Evolutionary conservation across 2,329 filamentous ascomycete species (phyloP).

Genomic region (Aspergillus uvarum): DNA sequence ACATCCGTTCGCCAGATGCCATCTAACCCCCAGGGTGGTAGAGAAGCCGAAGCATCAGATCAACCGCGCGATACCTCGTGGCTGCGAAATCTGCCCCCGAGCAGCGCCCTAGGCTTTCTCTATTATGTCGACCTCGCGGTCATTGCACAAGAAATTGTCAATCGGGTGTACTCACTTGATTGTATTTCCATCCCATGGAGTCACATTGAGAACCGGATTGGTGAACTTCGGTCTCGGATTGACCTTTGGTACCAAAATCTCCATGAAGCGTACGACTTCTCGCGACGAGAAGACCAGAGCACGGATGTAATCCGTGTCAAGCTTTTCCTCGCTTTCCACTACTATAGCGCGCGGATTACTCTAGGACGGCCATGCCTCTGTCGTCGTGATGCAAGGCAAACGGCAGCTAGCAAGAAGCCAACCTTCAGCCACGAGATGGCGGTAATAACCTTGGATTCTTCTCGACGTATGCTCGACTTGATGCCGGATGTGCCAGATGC

Average conservation of each 20-base stretch:
- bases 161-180: slow-evolving; percentile 44
- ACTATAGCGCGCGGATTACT: slow-evolving; percentile 46
- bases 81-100: slow-evolving; percentile 38
- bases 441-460: slow-evolving; percentile 40
- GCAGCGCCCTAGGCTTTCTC: slow-evolving; percentile 38
- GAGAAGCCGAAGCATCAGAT: slow-evolving; percentile 22
- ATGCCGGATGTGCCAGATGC: slow-evolving; percentile 46
- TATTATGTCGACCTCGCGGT: slow-evolving; percentile 42
- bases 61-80: slow-evolving; percentile 32
- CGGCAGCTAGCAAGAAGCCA: slow-evolving; percentile 20
- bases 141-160: slow-evolving; percentile 43
- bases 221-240: slow-evolving; percentile 37
- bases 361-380: slow-evolving; percentile 49
- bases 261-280: slow-evolving; percentile 40
- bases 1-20: slow-evolving; percentile 33
- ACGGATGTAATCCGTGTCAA: slow-evolving; percentile 38
- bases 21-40: slow-evolving; percentile 30
- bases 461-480: slow-evolving; percentile 39
- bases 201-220: slow-evolving; percentile 43
- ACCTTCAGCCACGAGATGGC: slow-evolving; percentile 44
- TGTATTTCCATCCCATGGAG: slow-evolving; percentile 41
- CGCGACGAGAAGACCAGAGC: slow-evolving; percentile 31
- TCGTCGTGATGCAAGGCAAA: slow-evolving; percentile 39
- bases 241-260: slow-evolving; percentile 42
- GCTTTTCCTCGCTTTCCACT: slow-evolving; percentile 44